Evolutionary conservation across 257 asterid genomes (phyloP).

Genomic region (Solanum clarkiae): DNA sequence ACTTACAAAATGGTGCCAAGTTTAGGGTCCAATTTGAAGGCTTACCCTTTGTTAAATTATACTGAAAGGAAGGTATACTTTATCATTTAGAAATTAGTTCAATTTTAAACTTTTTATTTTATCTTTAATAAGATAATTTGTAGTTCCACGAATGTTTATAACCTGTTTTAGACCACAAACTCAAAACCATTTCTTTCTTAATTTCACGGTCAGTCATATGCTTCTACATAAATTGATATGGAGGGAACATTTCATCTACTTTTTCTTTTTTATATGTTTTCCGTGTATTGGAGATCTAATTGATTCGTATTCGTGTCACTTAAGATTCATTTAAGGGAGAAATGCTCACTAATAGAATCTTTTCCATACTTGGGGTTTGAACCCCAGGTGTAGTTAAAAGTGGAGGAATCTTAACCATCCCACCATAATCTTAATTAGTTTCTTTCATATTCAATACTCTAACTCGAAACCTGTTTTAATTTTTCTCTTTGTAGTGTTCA

Average conservation of each 20-base stretch:
- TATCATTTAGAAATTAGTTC: background rate
- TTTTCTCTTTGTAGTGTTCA: background rate
- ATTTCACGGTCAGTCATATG: background rate
- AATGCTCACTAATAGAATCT: no score
- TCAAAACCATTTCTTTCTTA: background rate
- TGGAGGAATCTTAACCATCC: background rate
- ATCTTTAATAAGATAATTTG: background rate
- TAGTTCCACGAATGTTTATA: background rate
- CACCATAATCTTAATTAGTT: background rate
- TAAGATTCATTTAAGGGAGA: background rate
- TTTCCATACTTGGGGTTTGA: no score
- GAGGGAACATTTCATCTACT: background rate
- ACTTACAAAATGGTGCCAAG: no score
- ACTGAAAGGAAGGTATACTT: background rate
- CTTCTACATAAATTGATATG: background rate
- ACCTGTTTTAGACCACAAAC: background rate
- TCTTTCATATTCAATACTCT: background rate
- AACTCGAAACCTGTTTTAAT: rapidly evolving
- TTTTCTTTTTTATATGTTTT: background rate
- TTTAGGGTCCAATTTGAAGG: no score
- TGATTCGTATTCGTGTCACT: rapidly evolving
- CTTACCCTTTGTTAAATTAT: background rate
- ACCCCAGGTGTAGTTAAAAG: background rate
- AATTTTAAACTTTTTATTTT: background rate
- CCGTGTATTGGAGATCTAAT: background rate